phyloP scores from a whole-genome alignment of 225 moss, liverwort and hornwort species.

The Marchantia paleacea region DNA sequence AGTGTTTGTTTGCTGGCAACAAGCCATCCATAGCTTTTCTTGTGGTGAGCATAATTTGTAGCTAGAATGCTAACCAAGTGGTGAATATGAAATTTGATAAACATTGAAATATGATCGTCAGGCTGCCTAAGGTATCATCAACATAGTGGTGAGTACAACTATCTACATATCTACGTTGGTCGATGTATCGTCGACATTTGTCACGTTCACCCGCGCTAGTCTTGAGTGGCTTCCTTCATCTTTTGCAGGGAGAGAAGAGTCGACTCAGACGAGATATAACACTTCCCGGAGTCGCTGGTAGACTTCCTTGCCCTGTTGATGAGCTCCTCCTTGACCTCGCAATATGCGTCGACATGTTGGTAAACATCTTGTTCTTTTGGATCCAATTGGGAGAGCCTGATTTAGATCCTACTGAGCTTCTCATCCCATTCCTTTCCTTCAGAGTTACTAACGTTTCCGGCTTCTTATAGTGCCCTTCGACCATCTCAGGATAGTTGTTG shows the following conservation, averaged over 20 bases:
- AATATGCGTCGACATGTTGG: slow-evolving; percentile 15
- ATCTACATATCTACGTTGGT: too few relatives aligned
- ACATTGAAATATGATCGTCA: too few relatives aligned
- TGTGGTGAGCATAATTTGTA: too few relatives aligned
- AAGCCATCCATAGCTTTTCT: too few relatives aligned
- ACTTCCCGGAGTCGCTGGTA: slow-evolving; percentile 11
- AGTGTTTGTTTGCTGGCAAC: too few relatives aligned
- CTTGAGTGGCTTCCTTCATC: neutral
- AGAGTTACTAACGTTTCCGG: neutral
- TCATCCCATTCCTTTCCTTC: neutral
- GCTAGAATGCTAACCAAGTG: too few relatives aligned
- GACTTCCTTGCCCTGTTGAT: slow-evolving; percentile 20
- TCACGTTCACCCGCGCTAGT: too few relatives aligned
- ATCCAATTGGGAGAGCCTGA: slow-evolving; percentile 30
- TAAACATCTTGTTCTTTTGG: slow-evolving; percentile 20
- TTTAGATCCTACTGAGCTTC: slow-evolving; percentile 9
- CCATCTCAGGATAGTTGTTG: slow-evolving; percentile 22
- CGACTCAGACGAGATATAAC: slow-evolving; percentile 13
- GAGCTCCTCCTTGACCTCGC: neutral
- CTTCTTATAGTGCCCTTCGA: slow-evolving; percentile 30
- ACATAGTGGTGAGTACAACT: too few relatives aligned
- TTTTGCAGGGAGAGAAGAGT: slow-evolving; percentile 20
- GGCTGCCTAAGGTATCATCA: too few relatives aligned
- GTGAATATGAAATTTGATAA: too few relatives aligned
- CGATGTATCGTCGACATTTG: too few relatives aligned